Evolutionary conservation across 768 basidiomycete genomes (phyloP).

Genomic region (Fistulinella prunicolor): DNA sequence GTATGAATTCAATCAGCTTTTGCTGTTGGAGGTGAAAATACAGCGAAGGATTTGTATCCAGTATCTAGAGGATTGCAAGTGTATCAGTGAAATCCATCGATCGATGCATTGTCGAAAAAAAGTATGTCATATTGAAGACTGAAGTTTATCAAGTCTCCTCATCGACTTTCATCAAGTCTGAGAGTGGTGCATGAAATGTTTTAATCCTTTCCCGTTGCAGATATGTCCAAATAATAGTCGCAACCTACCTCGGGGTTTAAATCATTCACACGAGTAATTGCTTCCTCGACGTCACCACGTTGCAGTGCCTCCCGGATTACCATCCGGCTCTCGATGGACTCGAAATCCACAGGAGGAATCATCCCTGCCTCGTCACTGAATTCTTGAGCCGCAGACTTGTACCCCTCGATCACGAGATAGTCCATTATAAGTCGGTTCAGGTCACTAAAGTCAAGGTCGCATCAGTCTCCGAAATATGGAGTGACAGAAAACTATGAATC

Average conservation of each 20-base stretch:
- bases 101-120: slow-evolving; percentile 1
- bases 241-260: slow-evolving; percentile 90
- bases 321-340: slow-evolving; percentile 92
- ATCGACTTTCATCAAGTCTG: slow-evolving; percentile 75
- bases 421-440: slow-evolving; percentile 94
- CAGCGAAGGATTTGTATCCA: slow-evolving; percentile 90
- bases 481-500: slow-evolving; percentile 39
- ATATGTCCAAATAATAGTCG: slow-evolving; percentile 2
- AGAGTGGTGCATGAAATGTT: slow-evolving; percentile 98
- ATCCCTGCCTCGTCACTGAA: slow-evolving; percentile 88
- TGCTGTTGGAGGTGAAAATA: slow-evolving; percentile 97
- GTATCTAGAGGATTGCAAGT: slow-evolving; percentile 56
- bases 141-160: slow-evolving; percentile 85
- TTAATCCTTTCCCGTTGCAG: slow-evolving; percentile 64
- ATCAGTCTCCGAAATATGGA: slow-evolving; percentile 17
- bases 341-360: slow-evolving; percentile 76
- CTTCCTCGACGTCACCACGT: slow-evolving; percentile 91
- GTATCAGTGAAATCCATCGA: slow-evolving; percentile 14
- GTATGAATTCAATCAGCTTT: slow-evolving; percentile 92
- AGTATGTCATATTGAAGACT: slow-evolving; percentile 90
- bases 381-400: slow-evolving; percentile 93
- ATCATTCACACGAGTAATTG: slow-evolving; percentile 94
- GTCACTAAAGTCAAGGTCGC: slow-evolving; percentile 56
- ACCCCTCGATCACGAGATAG: slow-evolving; percentile 96
- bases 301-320: slow-evolving; percentile 92